Conservation (phyloP, 257 asterid genomes). For the Nicotiana tabacum region DNA sequence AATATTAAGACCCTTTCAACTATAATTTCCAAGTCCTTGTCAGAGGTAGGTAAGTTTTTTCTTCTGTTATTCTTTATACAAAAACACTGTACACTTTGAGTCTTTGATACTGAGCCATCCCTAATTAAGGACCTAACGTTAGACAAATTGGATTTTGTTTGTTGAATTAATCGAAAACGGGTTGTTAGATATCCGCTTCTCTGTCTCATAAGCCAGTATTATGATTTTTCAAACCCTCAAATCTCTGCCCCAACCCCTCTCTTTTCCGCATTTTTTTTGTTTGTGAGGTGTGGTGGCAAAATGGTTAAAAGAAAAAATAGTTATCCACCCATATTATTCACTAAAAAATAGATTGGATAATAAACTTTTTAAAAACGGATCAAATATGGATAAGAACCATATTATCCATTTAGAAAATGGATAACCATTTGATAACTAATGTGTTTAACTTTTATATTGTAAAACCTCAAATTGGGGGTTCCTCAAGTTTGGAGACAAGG, state of each 20-base stretch:
- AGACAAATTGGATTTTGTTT: background rate
- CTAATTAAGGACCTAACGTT: background rate
- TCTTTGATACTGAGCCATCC: background rate
- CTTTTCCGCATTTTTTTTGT: too few relatives aligned
- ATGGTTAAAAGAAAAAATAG: too few relatives aligned
- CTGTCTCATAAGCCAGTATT: background rate
- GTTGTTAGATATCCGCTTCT: background rate
- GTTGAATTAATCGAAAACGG: background rate
- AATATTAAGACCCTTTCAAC: background rate
- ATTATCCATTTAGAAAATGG: too few relatives aligned
- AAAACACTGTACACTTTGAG: background rate
- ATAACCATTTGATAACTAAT: too few relatives aligned
- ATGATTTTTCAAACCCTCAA: background rate
- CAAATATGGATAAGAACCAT: too few relatives aligned
- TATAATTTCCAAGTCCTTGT: background rate
- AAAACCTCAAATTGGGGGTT: too few relatives aligned
- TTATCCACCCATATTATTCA: too few relatives aligned
- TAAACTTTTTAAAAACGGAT: too few relatives aligned
- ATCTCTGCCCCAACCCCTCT: background rate
- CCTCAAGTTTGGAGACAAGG: too few relatives aligned
- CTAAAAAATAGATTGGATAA: too few relatives aligned
- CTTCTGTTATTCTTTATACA: background rate
- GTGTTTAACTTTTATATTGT: too few relatives aligned
- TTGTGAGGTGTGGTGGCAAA: too few relatives aligned
- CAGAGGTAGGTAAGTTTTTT: background rate